Evolutionary conservation across 192 early-diverging fungal species (phyloP), one percentile per base, ranked within the genome.

Genomic region (Haplosporangium gracile): DNA sequence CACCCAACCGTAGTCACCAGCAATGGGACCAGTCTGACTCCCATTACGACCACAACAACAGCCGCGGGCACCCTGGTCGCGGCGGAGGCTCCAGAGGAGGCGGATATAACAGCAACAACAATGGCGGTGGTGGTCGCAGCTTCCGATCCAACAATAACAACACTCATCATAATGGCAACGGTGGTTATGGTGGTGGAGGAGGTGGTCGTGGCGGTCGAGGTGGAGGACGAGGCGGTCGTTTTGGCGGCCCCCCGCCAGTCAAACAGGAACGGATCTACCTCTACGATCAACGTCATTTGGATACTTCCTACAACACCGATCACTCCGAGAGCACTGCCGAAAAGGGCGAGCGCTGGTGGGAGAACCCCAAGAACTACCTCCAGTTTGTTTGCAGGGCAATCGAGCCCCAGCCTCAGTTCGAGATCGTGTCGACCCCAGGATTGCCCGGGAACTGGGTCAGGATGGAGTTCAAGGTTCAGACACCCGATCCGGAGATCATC

Each of bases 281-380:
- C 43, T 86, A 86, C 72, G 84, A 86, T 36, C 84, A 86, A 40
- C 74, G 65, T n/a, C 84, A 86, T 72, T 78, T 86, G 22, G 83
- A 86, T 34, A 78, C 69, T 4, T 78, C 79, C 60, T 86, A 86
- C 65, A 77, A 86, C 55, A 81, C 79, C 36, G 76, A 86, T 29
- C 83, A 81, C 29, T 57, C 73, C 1, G 65, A 65, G 5, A 80
- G 78, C 38, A 77, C 71, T 4, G 83, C 83, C 10, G 83, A 86
- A 60, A 86, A 86, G 45, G 83, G 83, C 49, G 83, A 86, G 34
- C 83, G 83, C 45, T 86, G 83, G 83, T 86, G 83, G 83, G 83
- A 86, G 4, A 86, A 86, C 42, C 83, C 83, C 5, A 86, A 86
- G 74, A 86, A 86, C 75, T 86, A 72, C 36, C 75, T 86, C 40